Evolutionary conservation across 768 basidiomycete species (phyloP).

Genomic region (Paxillus rubicundulus): DNA sequence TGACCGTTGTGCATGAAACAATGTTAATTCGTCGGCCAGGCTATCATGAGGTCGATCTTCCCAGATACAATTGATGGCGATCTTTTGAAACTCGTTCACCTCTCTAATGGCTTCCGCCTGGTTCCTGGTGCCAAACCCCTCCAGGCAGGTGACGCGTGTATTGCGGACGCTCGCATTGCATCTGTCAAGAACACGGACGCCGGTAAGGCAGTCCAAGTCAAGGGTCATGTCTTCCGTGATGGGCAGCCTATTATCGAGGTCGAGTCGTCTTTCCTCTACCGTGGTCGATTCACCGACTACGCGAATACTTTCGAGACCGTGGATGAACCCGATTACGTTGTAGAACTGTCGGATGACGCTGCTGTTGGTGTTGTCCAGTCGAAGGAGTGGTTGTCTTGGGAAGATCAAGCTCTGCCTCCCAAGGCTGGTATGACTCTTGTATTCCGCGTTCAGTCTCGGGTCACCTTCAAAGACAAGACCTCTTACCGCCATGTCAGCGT

Average conservation of each 20-base stretch:
- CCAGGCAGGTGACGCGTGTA: slow-evolving; percentile 84
- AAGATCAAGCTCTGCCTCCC: slow-evolving; percentile 75
- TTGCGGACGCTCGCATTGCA: slow-evolving; percentile 82
- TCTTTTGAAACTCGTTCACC: slow-evolving; percentile 91
- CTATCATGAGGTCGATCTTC: slow-evolving; percentile 99
- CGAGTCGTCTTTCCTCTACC: slow-evolving; percentile 93
- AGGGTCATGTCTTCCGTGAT: slow-evolving; percentile 76
- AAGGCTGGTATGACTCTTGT: slow-evolving; percentile 78
- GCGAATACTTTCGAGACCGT: slow-evolving; percentile 94
- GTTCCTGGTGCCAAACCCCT: slow-evolving; percentile 75
- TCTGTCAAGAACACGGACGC: slow-evolving; percentile 88
- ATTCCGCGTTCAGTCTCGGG: slow-evolving; percentile 85
- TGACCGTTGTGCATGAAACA: not conserved
- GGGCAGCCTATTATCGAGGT: slow-evolving; percentile 88
- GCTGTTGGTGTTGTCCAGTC: slow-evolving; percentile 87
- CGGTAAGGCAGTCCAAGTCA: slow-evolving; percentile 92
- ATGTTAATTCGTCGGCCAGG: slow-evolving; percentile 45
- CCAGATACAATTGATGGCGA: slow-evolving; percentile 90
- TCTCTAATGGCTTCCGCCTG: slow-evolving; percentile 95
- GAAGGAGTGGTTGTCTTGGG: slow-evolving; percentile 99
- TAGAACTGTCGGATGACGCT: slow-evolving; percentile 72
- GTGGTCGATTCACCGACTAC: slow-evolving; percentile 90
- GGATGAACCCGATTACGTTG: slow-evolving; percentile 85
- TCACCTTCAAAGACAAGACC: slow-evolving; percentile 88
- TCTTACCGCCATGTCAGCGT: slow-evolving; percentile 81